Evolutionary conservation across 805 yeast species (phyloP).

Genomic region (Pichia sporocuriosa): DNA sequence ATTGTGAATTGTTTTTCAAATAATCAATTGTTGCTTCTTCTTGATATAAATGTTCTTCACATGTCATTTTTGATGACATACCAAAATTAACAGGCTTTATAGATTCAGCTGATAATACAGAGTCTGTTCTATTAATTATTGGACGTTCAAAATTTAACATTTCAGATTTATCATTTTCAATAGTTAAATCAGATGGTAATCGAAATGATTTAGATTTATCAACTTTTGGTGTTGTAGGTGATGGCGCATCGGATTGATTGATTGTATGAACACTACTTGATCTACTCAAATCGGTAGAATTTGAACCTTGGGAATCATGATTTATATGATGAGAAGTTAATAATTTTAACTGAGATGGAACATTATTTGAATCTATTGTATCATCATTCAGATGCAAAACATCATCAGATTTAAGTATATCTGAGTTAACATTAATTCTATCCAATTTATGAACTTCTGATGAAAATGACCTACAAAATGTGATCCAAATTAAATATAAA

Average conservation of each 20-base stretch:
- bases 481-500: conserved; percentile 72
- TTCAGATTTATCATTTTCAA: neutral
- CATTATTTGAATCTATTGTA: conserved; percentile 10
- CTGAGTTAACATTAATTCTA: too few relatives aligned
- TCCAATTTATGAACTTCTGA: neutral
- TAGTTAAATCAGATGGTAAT: neutral
- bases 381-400: conserved; percentile 1
- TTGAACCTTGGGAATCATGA: conserved; percentile 23
- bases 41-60: conserved; percentile 8
- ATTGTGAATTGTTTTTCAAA: conserved; percentile 9
- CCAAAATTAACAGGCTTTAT: neutral
- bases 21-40: conserved; percentile 29
- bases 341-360: conserved; percentile 52
- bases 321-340: conserved; percentile 28
- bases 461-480: conserved; percentile 53
- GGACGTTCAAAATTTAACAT: too few relatives aligned
- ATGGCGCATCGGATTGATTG: neutral
- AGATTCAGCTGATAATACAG: neutral
- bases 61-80: conserved; percentile 1
- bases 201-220: conserved; percentile 2
- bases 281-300: conserved; percentile 16
- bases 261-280: conserved; percentile 20
- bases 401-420: neutral
- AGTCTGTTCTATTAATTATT: neutral
- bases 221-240: conserved; percentile 6